These are phyloP conservation scores for Rheum nobile DNA, from an alignment of 148 eudicot genomes.

Conservation along the genomic window DNA sequence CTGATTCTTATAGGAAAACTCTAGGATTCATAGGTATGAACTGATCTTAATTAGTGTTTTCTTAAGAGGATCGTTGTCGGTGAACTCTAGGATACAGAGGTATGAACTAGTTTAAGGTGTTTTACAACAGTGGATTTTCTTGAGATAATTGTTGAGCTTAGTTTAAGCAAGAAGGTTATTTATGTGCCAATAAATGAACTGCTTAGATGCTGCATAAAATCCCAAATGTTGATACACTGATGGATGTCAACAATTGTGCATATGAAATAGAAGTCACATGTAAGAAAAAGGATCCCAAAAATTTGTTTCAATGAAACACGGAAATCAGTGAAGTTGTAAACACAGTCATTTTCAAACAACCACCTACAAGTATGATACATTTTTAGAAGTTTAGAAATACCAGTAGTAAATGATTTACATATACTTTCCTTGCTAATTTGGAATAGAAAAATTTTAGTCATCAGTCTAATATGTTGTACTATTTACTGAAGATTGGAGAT, in stretches of 20 bases:
- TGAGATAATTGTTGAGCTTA: no score
- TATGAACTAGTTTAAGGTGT: no score
- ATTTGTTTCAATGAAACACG: background rate
- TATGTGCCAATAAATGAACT: background rate
- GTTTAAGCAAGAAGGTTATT: no score
- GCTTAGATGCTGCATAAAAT: background rate
- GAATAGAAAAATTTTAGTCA: background rate
- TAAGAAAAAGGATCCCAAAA: background rate
- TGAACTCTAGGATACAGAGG: no score
- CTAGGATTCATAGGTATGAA: no score
- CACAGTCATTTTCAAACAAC: background rate
- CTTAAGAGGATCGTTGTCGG: no score
- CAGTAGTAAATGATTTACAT: background rate
- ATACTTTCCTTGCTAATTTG: background rate
- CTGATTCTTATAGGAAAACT: no score
- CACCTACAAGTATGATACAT: no score
- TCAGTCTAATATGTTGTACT: no score
- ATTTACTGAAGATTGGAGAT: background rate
- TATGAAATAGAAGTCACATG: background rate
- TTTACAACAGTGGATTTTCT: no score
- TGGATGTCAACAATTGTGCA: background rate
- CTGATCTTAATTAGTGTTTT: no score
- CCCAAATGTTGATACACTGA: background rate
- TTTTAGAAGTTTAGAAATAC: background rate
- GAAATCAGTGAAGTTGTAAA: background rate